phyloP scores from a whole-genome alignment of 169 alveolate genomes.

The Cryptosporidium felis region DNA sequence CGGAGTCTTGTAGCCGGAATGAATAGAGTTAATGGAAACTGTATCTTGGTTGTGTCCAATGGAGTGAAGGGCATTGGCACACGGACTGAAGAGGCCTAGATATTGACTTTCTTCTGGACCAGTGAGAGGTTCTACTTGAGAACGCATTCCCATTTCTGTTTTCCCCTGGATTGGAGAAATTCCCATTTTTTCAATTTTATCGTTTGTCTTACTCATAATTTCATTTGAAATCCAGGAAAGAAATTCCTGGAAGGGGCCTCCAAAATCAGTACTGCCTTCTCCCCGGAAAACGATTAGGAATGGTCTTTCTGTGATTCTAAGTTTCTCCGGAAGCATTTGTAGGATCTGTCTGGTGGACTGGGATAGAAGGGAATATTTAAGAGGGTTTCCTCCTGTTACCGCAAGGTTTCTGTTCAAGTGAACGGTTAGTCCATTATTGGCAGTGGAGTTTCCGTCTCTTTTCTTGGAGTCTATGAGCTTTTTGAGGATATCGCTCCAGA shows the following conservation, averaged over 20 bases:
- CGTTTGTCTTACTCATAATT: conserved; percentile 82
- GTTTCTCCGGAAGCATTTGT: conserved; percentile 74
- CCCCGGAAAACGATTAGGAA: conserved; percentile 90
- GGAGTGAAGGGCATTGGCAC: conserved; percentile 85
- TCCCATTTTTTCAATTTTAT: neutral
- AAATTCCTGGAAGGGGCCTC: conserved; percentile 92
- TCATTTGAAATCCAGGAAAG: conserved; percentile 87
- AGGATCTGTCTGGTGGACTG: conserved; percentile 81
- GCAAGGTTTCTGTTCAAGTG: conserved; percentile 74
- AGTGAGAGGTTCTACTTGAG: neutral
- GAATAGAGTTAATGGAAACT: conserved; percentile 70
- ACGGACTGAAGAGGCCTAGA: conserved; percentile 77
- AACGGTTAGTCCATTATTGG: conserved; percentile 61
- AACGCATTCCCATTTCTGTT: no score
- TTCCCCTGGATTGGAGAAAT: no score
- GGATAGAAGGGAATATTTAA: conserved; percentile 74
- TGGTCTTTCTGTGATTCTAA: conserved; percentile 86
- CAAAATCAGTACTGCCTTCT: conserved; percentile 92
- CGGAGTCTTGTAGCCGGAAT: conserved; percentile 4
- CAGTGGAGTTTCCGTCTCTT: conserved; percentile 34
- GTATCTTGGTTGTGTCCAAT: conserved; percentile 89
- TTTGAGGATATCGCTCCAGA: conserved; percentile 59
- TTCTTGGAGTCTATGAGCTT: conserved; percentile 36
- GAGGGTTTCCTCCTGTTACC: conserved; percentile 75
- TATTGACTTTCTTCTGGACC: neutral